phyloP scores from a whole-genome alignment of 345 rosid species.

The Eucalyptus coolabah region DNA sequence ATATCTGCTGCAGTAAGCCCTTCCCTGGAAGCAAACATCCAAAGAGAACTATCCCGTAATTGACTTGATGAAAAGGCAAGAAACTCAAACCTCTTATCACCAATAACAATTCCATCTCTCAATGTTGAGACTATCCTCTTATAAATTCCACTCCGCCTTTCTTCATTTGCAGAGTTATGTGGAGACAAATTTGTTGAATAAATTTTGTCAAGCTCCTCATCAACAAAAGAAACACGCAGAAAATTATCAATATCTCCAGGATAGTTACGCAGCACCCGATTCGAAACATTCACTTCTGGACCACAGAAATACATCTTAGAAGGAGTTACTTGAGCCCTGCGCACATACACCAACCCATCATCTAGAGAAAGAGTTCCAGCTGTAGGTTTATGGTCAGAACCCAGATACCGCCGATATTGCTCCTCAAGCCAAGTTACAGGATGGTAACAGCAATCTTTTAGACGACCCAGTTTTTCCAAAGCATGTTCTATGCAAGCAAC shows the following conservation, averaged over 20 bases:
- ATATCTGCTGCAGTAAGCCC: slow-evolving; percentile 25
- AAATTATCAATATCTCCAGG: slow-evolving; percentile 19
- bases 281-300: slow-evolving; percentile 44
- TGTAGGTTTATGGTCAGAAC: background rate
- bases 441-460: slow-evolving; percentile 27
- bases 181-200: slow-evolving; percentile 4
- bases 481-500: slow-evolving; percentile 18
- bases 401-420: background rate
- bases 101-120: slow-evolving; percentile 30
- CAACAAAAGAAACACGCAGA: slow-evolving; percentile 34
- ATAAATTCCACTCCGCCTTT: slow-evolving; percentile 13
- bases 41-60: slow-evolving; percentile 32
- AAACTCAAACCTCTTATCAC: slow-evolving; percentile 31
- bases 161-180: background rate
- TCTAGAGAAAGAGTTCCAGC: slow-evolving; percentile 15
- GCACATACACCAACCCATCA: slow-evolving; percentile 25
- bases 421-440: slow-evolving; percentile 29
- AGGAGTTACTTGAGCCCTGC: slow-evolving; percentile 37
- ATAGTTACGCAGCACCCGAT: slow-evolving; percentile 32
- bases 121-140: slow-evolving; percentile 25
- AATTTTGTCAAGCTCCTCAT: slow-evolving; percentile 30
- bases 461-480: slow-evolving; percentile 15
- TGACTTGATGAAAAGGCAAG: slow-evolving; percentile 50
- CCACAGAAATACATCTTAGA: slow-evolving; percentile 31
- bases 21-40: slow-evolving; percentile 56